Evolutionary conservation across 2,329 filamentous ascomycete species (phyloP).

Genomic region (Penicillium verrucosum): DNA sequence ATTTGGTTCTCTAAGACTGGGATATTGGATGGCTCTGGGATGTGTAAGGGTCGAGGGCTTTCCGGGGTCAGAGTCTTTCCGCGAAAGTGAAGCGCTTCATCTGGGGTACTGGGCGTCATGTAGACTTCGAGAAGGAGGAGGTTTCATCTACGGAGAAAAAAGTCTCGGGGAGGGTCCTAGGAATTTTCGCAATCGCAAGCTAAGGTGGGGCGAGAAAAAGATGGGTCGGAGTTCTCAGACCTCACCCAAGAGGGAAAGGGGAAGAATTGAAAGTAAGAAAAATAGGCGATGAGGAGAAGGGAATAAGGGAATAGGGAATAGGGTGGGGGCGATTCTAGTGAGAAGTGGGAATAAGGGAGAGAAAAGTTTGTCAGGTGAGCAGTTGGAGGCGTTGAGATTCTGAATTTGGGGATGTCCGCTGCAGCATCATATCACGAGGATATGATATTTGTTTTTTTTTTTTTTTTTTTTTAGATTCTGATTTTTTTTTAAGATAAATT

Average conservation of each 20-base stretch:
- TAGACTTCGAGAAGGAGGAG: conserved; percentile 39
- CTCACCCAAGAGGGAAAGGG: conserved; percentile 14
- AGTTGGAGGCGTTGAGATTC: background rate
- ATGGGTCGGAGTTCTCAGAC: conserved; percentile 22
- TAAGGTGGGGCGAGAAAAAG: conserved; percentile 39
- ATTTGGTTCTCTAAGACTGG: conserved; percentile 69
- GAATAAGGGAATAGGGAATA: background rate
- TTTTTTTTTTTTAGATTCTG: background rate
- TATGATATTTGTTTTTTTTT: too few relatives aligned
- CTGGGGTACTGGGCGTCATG: conserved; percentile 52
- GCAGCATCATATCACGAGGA: background rate
- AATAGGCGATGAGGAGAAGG: background rate
- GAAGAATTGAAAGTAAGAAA: conserved; percentile 3
- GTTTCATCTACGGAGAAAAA: conserved; percentile 39
- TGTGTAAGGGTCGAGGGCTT: conserved; percentile 67
- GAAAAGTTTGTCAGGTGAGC: conserved; percentile 1
- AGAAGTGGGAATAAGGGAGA: background rate
- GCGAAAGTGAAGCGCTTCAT: conserved; percentile 56
- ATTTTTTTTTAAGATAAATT: background rate
- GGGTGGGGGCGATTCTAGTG: background rate
- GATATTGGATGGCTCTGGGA: conserved; percentile 65
- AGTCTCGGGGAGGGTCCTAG: background rate
- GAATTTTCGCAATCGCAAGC: conserved; percentile 36
- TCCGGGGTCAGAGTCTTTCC: conserved; percentile 66
- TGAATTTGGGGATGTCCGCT: background rate